Conservation (phyloP, 805 yeast species). For the Zygoascus flipseniorum region DNA sequence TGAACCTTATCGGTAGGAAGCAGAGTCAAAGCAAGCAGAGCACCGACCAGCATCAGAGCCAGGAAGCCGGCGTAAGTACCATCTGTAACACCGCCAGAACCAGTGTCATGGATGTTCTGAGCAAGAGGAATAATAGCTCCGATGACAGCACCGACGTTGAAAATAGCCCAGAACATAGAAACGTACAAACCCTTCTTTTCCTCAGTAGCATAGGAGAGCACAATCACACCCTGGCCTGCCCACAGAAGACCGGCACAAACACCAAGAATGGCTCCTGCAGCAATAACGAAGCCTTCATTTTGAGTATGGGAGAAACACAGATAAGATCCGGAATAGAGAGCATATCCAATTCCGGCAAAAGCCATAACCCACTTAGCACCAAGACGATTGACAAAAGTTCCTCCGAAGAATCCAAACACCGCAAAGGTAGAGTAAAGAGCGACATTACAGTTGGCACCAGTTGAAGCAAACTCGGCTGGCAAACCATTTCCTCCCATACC, state of each 20-base stretch:
- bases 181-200: slow-evolving; percentile 44
- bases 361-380: slow-evolving; percentile 37
- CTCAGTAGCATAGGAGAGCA: slow-evolving; percentile 52
- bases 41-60: slow-evolving; percentile 42
- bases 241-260: slow-evolving; percentile 46
- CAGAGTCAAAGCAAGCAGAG: slow-evolving; percentile 36
- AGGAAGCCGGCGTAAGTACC: slow-evolving; percentile 50
- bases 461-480: slow-evolving; percentile 13
- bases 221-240: slow-evolving; percentile 52
- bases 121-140: slow-evolving; percentile 53
- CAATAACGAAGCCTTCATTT: slow-evolving; percentile 44
- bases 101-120: slow-evolving; percentile 33
- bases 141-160: slow-evolving; percentile 54
- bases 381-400: slow-evolving; percentile 43
- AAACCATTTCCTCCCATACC: slow-evolving; percentile 44
- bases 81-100: slow-evolving; percentile 31
- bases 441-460: slow-evolving; percentile 42
- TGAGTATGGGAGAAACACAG: slow-evolving; percentile 36
- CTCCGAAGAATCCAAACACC: slow-evolving; percentile 48
- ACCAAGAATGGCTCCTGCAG: slow-evolving; percentile 52
- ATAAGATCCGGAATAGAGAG: slow-evolving; percentile 38
- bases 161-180: slow-evolving; percentile 51
- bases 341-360: slow-evolving; percentile 41
- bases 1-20: slow-evolving; percentile 44
- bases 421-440: slow-evolving; percentile 50